These are phyloP conservation scores for Endothia cerciana DNA, from an alignment of 2,329 filamentous ascomycete genomes.

Conservation along the genomic window DNA sequence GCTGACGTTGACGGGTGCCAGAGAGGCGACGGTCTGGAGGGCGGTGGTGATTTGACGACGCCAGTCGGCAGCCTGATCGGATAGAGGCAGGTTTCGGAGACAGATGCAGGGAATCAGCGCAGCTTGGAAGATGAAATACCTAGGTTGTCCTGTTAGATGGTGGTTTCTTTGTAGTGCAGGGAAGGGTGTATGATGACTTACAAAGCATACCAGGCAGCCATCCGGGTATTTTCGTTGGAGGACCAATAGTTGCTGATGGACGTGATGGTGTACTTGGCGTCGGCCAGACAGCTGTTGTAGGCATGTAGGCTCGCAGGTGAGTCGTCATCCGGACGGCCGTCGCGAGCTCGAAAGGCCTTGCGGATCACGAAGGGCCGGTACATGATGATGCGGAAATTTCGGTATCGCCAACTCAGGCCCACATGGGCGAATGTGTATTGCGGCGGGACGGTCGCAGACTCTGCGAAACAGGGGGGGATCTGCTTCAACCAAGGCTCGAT, in stretches of 20 bases:
- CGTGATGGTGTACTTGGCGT: constrained; percentile 46
- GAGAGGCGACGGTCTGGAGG: constrained; percentile 42
- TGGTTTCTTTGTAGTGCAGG: not conserved
- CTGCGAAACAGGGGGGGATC: constrained; percentile 43
- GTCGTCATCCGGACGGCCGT: constrained; percentile 29
- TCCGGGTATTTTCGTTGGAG: constrained; percentile 41
- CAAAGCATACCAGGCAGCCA: constrained; percentile 49
- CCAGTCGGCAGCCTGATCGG: constrained; percentile 44
- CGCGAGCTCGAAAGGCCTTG: constrained; percentile 36
- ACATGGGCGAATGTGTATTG: constrained; percentile 45
- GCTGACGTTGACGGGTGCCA: constrained; percentile 45
- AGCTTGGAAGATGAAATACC: constrained; percentile 54
- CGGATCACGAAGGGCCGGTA: constrained; percentile 51
- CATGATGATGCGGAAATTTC: constrained; percentile 53
- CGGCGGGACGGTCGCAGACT: constrained; percentile 37
- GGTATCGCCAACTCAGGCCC: constrained; percentile 48
- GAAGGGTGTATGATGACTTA: constrained; percentile 30
- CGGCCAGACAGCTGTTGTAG: constrained; percentile 43
- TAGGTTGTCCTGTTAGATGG: constrained; percentile 7
- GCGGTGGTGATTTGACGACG: constrained; percentile 44
- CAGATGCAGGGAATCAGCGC: constrained; percentile 53
- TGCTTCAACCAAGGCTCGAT: constrained; percentile 44
- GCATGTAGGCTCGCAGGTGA: constrained; percentile 34
- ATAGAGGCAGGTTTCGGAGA: constrained; percentile 47
- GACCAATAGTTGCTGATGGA: constrained; percentile 46